Base-by-base conservation (phyloP, 1,139 yeast species). In the Pichia kudriavzevii region DNA sequence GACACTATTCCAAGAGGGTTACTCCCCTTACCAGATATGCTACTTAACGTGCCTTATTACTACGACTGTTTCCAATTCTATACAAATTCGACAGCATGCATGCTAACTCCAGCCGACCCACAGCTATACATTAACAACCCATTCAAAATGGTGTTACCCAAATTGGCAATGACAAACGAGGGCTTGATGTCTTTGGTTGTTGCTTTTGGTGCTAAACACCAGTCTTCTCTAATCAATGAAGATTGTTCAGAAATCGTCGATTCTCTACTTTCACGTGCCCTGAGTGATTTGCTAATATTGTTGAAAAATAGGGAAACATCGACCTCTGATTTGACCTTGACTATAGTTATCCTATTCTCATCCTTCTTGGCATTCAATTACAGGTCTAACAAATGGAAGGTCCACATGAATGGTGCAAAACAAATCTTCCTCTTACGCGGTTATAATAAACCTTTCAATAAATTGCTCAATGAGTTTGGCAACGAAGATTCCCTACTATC, bases 71-170 rank as follows among this genome's bases (percentile, higher is more conserved):
- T 81, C 59, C 75, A 75, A 43, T 78, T 76, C 47, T 82, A 74
- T 65, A 60, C 78, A 12, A 64, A 72, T 36, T 72, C 75, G 10
- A 81, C 84, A 0, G 72, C 87, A 1, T 66, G 67, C 29, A 63
- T 70, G 27, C 60, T 81, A 24, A 85, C 79, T 5, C 91, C 93
- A 0, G 79, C 84, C 0, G 85, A 87, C 5, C 63, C 72, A 2
- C 56, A 62, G 13, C 50, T 69, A 4, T 77, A 78, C 49, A 75
- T 72, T 16, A 39, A 46, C 22, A 82, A 81, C 47, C 94, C 94
- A 0, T 80, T 81, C 57, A 69, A 69, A 41, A 67, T 69, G 7
- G 58, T 79, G 5, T 55, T 82, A 13, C 91, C 93, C 0, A 73
- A 72, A 44, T 67, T 82, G 72, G 88, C 93, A 0, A 63, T 79